Evolutionary conservation across 257 asterid species (phyloP).

Genomic region (Datura wrightii): DNA sequence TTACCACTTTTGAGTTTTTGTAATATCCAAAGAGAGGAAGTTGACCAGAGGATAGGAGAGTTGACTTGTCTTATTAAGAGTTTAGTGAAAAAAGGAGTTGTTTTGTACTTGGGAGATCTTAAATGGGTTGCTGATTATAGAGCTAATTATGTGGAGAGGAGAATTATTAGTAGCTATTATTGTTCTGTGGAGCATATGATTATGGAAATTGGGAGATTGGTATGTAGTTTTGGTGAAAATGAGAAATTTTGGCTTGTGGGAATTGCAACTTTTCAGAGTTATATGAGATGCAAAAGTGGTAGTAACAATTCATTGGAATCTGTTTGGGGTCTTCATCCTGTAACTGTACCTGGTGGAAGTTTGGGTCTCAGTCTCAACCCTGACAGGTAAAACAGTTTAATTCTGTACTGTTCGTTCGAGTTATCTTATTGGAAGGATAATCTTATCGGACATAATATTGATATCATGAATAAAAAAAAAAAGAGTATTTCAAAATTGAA

Average conservation of each 20-base stretch:
- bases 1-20: constrained; percentile 60
- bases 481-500: too few species aligned
- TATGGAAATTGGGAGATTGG: constrained; percentile 70
- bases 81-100: constrained; percentile 64
- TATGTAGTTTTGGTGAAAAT: constrained; percentile 52
- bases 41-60: constrained; percentile 68
- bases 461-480: not conserved
- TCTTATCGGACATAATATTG: not conserved
- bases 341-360: constrained; percentile 67
- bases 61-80: constrained; percentile 58
- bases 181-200: constrained; percentile 84
- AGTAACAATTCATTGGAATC: constrained; percentile 66
- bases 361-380: constrained; percentile 66
- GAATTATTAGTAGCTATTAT: constrained; percentile 46
- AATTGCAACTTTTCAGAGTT: constrained; percentile 75
- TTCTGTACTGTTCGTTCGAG: not conserved
- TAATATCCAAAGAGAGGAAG: constrained; percentile 62
- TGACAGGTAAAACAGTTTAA: constrained; percentile 46
- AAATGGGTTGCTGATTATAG: constrained; percentile 78
- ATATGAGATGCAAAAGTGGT: constrained; percentile 70
- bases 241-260: constrained; percentile 79
- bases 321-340: constrained; percentile 77
- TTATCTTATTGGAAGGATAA: not conserved
- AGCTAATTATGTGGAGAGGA: constrained; percentile 43
- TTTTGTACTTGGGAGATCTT: constrained; percentile 79